Evolutionary conservation across 768 basidiomycete species (phyloP), one percentile per base, ranked within the genome.

Genomic region (Podaxis rugospora): DNA sequence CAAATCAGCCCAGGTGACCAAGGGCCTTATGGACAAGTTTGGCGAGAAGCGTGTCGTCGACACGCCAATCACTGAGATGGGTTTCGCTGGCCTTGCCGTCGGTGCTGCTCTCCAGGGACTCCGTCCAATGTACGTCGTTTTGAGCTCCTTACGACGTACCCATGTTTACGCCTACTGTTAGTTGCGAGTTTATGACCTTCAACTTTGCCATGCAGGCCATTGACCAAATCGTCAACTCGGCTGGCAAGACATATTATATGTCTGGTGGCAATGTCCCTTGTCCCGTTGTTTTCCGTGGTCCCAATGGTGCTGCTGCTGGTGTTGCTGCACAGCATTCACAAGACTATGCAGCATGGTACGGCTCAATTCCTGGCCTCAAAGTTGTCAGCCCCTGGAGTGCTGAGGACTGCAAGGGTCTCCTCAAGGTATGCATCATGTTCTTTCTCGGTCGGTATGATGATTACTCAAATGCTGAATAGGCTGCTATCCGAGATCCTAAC

Each of bases 131-230:
- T 92, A 72, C 61, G 86, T 70, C 46, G 2, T 54, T 23, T 49
- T 51, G 21, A 51, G 35, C 14, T 35, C 63, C 35, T 59, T 51
- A 63, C 47, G n/a, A 54, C 61, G 57, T 46, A 61, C 47, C 50
- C 51, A 63, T 46, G 39, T 37, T 51, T 65, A 47, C 57, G 62
- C 65, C 42, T 28, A 36, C 25, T 40, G 35, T 23, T 62, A 94
- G 92, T 70, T 98, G 95, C 83, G 96, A 98, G 81, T 99, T 98
- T 81, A 98, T 98, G 96, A 98, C 96, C 14, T 98, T 96, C 83
- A 98, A 99, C 83, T 98, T 99, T 73, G 96, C 96, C 66, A 99
- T 98, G 96, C 94, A 95, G 78, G 95, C 97, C 61, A 98, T 99
- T 74, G 97, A 99, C 79, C 97, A 99, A 71, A 99, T 99, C 64